phyloP scores from a whole-genome alignment of 805 yeast species.

The Brettanomyces nanus region DNA sequence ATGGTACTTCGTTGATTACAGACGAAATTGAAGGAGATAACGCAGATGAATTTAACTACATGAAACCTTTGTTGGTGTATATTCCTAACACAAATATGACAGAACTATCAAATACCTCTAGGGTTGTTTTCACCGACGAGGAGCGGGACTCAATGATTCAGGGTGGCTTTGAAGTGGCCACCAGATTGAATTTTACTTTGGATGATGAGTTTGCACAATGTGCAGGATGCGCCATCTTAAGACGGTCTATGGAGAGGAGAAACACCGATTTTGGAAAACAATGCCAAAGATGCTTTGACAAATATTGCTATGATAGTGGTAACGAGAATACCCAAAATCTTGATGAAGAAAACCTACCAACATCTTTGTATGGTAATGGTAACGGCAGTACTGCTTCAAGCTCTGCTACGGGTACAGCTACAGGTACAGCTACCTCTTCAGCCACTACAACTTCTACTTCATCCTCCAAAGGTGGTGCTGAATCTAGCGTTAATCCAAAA shows the following conservation, averaged over 20 bases:
- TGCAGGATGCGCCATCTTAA: constrained; percentile 73
- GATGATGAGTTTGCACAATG: constrained; percentile 65
- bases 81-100: constrained; percentile 61
- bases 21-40: constrained; percentile 18
- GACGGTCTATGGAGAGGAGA: constrained; percentile 62
- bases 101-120: constrained; percentile 53
- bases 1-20: constrained; percentile 44
- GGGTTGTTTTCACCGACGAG: constrained; percentile 47
- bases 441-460: background rate
- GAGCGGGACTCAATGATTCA: constrained; percentile 51
- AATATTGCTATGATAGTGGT: constrained; percentile 47
- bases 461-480: background rate
- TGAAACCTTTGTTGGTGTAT: constrained; percentile 68
- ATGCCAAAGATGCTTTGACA: constrained; percentile 30
- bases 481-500: background rate
- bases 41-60: constrained; percentile 20
- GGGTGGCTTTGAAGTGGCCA: constrained; percentile 65
- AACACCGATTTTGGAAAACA: constrained; percentile 39
- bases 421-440: background rate
- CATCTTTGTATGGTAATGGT: background rate
- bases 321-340: constrained; percentile 5
- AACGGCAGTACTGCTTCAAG: background rate
- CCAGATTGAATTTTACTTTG: constrained; percentile 32
- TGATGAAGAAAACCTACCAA: constrained; percentile 1
- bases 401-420: background rate